Evolutionary conservation across 2,329 filamentous ascomycete genomes (phyloP).

Genomic region (Ophiocordyceps robertsii): DNA sequence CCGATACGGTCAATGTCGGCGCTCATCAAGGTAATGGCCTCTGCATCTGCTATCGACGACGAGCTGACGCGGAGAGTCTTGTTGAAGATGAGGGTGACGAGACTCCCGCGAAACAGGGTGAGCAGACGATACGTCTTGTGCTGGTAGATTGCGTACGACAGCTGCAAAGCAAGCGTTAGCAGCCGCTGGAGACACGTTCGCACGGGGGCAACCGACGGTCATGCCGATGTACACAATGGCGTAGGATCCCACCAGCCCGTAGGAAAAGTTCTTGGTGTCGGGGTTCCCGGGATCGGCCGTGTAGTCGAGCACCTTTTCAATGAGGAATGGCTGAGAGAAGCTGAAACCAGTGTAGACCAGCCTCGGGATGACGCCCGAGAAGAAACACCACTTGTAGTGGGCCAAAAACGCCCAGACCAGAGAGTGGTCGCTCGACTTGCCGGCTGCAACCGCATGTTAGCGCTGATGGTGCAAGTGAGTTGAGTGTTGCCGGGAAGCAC

Average conservation of each 20-base stretch:
- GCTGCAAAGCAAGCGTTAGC: conserved; percentile 1
- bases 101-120: conserved; percentile 18
- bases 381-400: conserved; percentile 13
- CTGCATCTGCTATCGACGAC: conserved; percentile 10
- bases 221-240: conserved; percentile 24
- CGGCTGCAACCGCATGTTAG: conserved; percentile 2
- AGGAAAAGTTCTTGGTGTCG: conserved; percentile 15
- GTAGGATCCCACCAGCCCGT: conserved; percentile 24
- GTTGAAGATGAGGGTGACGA: conserved; percentile 32
- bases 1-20: conserved; percentile 25
- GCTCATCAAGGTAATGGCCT: conserved; percentile 25
- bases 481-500: background rate
- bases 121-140: conserved; percentile 20
- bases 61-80: conserved; percentile 23
- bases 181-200: background rate
- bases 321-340: conserved; percentile 29
- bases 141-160: conserved; percentile 9
- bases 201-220: conserved; percentile 15
- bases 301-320: conserved; percentile 19
- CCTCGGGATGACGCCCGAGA: conserved; percentile 19
- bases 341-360: conserved; percentile 22
- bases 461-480: background rate
- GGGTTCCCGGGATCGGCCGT: conserved; percentile 10
- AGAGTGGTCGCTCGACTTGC: conserved; percentile 9
- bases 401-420: conserved; percentile 10